These are phyloP conservation scores for Schwanniomyces pseudopolymorphus DNA, from an alignment of 805 yeast genomes.

Conservation along the genomic window DNA sequence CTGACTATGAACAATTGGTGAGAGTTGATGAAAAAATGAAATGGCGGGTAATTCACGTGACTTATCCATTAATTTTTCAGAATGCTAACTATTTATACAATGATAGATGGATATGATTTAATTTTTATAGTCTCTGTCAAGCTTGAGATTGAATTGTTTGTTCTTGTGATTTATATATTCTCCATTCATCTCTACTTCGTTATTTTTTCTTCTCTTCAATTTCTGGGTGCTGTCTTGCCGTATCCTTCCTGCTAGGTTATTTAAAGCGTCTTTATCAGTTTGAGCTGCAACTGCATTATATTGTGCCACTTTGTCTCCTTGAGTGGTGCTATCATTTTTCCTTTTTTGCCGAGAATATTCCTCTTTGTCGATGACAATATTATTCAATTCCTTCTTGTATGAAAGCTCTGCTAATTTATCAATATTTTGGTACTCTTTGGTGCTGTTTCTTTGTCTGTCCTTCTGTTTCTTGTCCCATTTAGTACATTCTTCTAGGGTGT, in stretches of 20 bases:
- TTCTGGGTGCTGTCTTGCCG: constrained; percentile 16
- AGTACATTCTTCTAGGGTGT: constrained; percentile 64
- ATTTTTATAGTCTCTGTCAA: constrained; percentile 52
- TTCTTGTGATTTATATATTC: constrained; percentile 68
- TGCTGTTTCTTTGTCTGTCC: constrained; percentile 21
- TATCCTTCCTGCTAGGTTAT: constrained; percentile 1
- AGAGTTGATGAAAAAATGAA: not conserved
- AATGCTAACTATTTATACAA: too few species aligned
- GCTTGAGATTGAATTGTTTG: constrained; percentile 68
- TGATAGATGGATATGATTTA: too few species aligned
- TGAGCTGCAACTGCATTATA: constrained; percentile 16
- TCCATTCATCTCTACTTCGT: constrained; percentile 32
- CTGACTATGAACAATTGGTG: not conserved
- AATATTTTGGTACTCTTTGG: constrained; percentile 48
- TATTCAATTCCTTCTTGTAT: constrained; percentile 52
- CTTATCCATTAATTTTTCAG: not conserved
- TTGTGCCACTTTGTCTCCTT: constrained; percentile 31
- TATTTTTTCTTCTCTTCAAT: constrained; percentile 32
- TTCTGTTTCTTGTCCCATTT: constrained; percentile 52
- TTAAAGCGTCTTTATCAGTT: constrained; percentile 31
- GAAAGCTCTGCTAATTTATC: constrained; percentile 59
- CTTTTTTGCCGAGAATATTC: constrained; percentile 42
- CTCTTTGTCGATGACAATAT: constrained; percentile 36
- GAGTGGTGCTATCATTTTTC: constrained; percentile 21
- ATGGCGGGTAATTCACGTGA: constrained; percentile 1